Evolutionary conservation across 2,329 filamentous ascomycete species (phyloP).

Genomic region (Cyphellophora attinorum): DNA sequence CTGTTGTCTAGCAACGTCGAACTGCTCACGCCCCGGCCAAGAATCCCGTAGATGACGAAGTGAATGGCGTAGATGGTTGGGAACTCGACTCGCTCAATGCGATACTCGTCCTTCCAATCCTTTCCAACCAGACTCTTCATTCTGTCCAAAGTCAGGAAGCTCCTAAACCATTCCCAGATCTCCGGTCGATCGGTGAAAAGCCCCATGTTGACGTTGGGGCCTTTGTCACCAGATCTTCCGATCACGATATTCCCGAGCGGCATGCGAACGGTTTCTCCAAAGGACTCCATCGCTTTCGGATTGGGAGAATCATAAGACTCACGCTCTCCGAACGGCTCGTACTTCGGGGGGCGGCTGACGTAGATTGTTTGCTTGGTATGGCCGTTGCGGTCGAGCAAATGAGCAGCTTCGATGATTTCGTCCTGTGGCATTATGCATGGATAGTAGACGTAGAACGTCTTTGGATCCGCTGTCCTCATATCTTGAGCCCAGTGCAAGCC

Average conservation of each 20-base stretch:
- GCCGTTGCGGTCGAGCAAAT: conserved; percentile 16
- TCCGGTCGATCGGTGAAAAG: conserved; percentile 22
- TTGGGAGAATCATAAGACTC: conserved; percentile 13
- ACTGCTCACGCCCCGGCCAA: conserved; percentile 39
- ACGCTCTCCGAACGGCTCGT: conserved; percentile 16
- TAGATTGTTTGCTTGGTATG: conserved; percentile 12
- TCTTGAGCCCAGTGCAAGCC: conserved; percentile 37
- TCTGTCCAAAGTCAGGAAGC: conserved; percentile 29
- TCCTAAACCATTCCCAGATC: conserved; percentile 27
- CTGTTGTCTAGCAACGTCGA: conserved; percentile 38
- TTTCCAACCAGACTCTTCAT: conserved; percentile 32
- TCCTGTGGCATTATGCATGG: conserved; percentile 26
- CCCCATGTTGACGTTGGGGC: conserved; percentile 33
- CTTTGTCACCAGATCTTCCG: conserved; percentile 33
- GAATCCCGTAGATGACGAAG: conserved; percentile 40
- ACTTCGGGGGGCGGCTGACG: conserved; percentile 13
- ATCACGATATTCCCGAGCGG: conserved; percentile 35
- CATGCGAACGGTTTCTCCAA: conserved; percentile 22
- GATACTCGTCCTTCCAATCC: conserved; percentile 34
- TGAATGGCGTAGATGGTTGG: conserved; percentile 36
- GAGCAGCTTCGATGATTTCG: conserved; percentile 20
- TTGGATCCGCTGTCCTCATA: conserved; percentile 28
- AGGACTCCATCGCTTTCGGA: conserved; percentile 15
- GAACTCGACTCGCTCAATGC: conserved; percentile 40
- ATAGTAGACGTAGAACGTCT: conserved; percentile 33